phyloP scores from a whole-genome alignment of 169 alveolate genomes.

The Plasmodium yoelii region DNA sequence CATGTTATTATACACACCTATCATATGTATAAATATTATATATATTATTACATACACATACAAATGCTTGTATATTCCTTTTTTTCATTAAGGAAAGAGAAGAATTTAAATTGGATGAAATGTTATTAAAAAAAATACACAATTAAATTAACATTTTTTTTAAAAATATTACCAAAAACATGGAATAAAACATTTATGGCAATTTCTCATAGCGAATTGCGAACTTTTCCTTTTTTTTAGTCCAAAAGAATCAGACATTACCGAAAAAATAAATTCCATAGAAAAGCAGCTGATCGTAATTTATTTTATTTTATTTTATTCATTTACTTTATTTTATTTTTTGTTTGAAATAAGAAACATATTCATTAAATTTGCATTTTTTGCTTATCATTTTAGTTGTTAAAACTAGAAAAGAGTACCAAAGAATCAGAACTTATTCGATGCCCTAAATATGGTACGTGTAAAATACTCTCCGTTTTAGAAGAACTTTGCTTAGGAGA shows the following conservation, averaged over 20 bases:
- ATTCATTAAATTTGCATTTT: not conserved
- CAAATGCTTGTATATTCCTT: no score
- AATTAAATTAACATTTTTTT: no score
- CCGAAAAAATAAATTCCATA: slow-evolving; percentile 37
- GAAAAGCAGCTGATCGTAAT: slow-evolving; percentile 62
- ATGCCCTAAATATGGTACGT: slow-evolving; percentile 47
- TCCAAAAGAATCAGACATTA: not conserved
- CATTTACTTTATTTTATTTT: not conserved
- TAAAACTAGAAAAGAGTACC: slow-evolving; percentile 28
- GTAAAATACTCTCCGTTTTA: not conserved
- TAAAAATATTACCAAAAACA: no score
- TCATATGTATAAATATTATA: no score
- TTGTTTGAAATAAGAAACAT: not conserved
- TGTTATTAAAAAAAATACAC: no score
- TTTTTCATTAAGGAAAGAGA: no score
- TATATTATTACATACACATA: no score
- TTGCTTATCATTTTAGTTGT: slow-evolving; percentile 10
- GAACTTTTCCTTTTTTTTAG: not conserved
- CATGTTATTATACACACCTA: no score
- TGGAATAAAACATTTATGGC: no score
- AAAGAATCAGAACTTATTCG: slow-evolving; percentile 42
- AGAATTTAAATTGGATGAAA: no score
- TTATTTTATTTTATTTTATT: not conserved
- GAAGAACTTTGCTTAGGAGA: not conserved
- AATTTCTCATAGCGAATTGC: no score